phyloP scores from a whole-genome alignment of 2,329 filamentous ascomycete species.

The Hymenoscyphus albidus region DNA sequence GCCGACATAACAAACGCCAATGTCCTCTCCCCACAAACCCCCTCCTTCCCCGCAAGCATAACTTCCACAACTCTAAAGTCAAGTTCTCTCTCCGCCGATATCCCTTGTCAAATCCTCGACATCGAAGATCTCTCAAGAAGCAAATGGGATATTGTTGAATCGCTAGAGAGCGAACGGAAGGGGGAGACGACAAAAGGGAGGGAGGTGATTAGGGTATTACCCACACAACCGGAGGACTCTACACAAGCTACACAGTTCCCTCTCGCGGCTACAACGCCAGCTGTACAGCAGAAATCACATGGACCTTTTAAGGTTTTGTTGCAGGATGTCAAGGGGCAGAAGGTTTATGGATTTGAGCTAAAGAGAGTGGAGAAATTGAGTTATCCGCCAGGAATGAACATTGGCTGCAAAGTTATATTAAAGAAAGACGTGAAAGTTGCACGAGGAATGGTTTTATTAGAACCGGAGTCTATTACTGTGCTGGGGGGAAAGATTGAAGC shows the following conservation, averaged over 20 bases:
- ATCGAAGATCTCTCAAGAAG: constrained; percentile 78
- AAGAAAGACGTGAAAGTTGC: constrained; percentile 63
- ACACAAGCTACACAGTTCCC: constrained; percentile 36
- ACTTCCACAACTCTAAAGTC: constrained; percentile 52
- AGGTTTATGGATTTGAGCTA: constrained; percentile 70
- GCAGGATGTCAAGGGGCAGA: constrained; percentile 71
- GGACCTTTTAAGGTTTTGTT: constrained; percentile 75
- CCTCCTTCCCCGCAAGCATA: constrained; percentile 55
- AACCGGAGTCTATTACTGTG: constrained; percentile 62
- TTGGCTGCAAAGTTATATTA: constrained; percentile 80
- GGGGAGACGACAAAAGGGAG: constrained; percentile 73
- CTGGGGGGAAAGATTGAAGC: constrained; percentile 85
- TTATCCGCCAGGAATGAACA: constrained; percentile 54
- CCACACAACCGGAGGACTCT: constrained; percentile 34
- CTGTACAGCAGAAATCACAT: not conserved
- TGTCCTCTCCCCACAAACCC: constrained; percentile 44
- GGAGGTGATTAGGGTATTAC: constrained; percentile 73
- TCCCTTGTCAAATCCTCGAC: constrained; percentile 79
- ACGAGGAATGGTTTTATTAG: constrained; percentile 74
- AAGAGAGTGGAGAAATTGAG: constrained; percentile 61
- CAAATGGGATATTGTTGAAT: constrained; percentile 84
- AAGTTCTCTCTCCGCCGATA: constrained; percentile 52
- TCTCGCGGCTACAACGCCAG: constrained; percentile 4
- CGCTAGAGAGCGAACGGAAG: constrained; percentile 67
- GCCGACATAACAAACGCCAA: constrained; percentile 67